These are phyloP conservation scores for Phialophora macrospora DNA, from an alignment of 2,329 filamentous ascomycete species.

Conservation along the genomic window DNA sequence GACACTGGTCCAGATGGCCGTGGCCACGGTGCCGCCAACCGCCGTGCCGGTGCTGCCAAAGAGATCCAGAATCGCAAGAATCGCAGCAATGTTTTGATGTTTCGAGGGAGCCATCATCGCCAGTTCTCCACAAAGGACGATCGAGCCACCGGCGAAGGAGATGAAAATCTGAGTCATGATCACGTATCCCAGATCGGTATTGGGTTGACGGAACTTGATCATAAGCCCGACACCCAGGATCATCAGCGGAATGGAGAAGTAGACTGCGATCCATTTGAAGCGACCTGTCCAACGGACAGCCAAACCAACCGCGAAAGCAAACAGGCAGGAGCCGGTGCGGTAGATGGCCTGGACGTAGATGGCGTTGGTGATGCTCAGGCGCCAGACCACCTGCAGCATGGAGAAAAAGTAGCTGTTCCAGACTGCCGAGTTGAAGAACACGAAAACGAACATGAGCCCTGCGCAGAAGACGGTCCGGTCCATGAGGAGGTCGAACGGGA, in stretches of 20 bases:
- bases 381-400: conserved; percentile 33
- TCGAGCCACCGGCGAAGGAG: conserved; percentile 56
- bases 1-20: conserved; percentile 45
- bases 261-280: conserved; percentile 57
- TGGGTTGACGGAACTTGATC: conserved; percentile 58
- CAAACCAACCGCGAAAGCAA: too few species aligned
- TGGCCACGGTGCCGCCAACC: conserved; percentile 43
- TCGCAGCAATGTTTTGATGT: conserved; percentile 57
- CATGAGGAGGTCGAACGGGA: conserved; percentile 55
- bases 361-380: conserved; percentile 55
- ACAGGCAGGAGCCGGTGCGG: conserved; percentile 57
- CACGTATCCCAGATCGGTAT: conserved; percentile 55
- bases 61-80: conserved; percentile 41
- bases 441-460: conserved; percentile 25
- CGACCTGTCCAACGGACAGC: conserved; percentile 47
- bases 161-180: conserved; percentile 61
- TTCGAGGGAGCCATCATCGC: conserved; percentile 60
- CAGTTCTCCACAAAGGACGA: conserved; percentile 60
- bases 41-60: conserved; percentile 41
- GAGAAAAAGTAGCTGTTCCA: conserved; percentile 43
- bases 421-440: conserved; percentile 41
- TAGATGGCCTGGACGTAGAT: conserved; percentile 59
- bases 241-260: conserved; percentile 56
- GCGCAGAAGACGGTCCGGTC: conserved; percentile 37
- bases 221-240: conserved; percentile 58